These are phyloP conservation scores for Streptanthus diversifolius DNA, from an alignment of 345 rosid species.

Conservation along the genomic window DNA sequence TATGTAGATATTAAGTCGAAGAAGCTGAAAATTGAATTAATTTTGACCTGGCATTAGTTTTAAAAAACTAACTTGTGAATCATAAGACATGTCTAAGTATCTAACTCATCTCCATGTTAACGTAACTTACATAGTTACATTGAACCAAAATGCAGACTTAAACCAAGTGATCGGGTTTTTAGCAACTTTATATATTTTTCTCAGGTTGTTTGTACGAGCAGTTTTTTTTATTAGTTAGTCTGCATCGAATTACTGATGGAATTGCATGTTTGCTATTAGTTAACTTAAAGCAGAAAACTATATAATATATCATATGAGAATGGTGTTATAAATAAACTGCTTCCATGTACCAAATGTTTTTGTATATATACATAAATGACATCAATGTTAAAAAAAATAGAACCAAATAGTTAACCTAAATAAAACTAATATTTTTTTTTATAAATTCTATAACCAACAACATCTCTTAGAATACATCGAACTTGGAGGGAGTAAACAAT, in stretches of 20 bases:
- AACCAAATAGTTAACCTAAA: not conserved
- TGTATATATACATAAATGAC: not conserved
- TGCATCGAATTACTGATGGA: not conserved
- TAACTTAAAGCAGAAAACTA: not conserved
- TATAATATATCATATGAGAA: not conserved
- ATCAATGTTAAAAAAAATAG: not conserved
- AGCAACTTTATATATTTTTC: not conserved
- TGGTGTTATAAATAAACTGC: not conserved
- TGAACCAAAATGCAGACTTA: not conserved
- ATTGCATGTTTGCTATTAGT: not conserved
- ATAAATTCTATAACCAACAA: not conserved
- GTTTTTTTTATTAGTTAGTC: not conserved
- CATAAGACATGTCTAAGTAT: not conserved
- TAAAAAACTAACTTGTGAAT: not conserved
- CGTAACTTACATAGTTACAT: not conserved
- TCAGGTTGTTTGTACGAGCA: not conserved
- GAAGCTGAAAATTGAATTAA: no score
- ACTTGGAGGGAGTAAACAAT: not conserved
- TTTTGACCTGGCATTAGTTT: no score
- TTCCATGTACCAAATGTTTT: not conserved
- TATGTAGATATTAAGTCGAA: no score
- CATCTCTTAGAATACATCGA: not conserved
- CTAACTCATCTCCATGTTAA: no score
- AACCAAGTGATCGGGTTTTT: not conserved
- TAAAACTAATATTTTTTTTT: not conserved